phyloP scores from a whole-genome alignment of 345 rosid genomes.

The Tarenaya hassleriana region DNA sequence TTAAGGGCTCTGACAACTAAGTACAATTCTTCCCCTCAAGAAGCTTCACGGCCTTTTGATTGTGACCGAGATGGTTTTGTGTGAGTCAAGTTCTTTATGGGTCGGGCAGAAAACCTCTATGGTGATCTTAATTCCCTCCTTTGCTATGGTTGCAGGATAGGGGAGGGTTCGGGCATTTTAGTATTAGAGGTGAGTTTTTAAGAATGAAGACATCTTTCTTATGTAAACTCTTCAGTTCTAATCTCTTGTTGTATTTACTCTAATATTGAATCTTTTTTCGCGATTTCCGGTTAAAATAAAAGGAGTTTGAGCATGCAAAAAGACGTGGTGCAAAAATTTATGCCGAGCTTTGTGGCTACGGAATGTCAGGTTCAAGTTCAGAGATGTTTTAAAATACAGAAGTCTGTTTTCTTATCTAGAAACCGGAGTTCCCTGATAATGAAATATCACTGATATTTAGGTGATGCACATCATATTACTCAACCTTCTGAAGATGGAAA shows the following conservation, averaged over 20 bases:
- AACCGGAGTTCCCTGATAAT: conserved; percentile 5
- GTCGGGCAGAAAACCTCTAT: conserved; percentile 8
- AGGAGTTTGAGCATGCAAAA: conserved; percentile 97
- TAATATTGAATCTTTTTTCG: conserved; percentile 7
- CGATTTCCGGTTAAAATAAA: conserved; percentile 18
- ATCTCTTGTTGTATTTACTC: not conserved
- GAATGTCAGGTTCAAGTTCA: conserved; percentile 82
- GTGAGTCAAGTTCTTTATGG: conserved; percentile 41
- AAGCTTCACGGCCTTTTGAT: conserved; percentile 97
- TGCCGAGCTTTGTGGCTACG: conserved; percentile 93
- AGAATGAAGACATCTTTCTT: conserved; percentile 2
- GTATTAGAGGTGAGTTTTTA: conserved; percentile 74
- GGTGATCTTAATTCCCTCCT: conserved; percentile 13
- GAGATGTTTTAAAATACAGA: conserved; percentile 7
- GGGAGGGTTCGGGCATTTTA: conserved; percentile 86
- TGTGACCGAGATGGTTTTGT: conserved; percentile 92
- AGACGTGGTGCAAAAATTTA: conserved; percentile 75
- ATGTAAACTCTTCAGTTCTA: not conserved
- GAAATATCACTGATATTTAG: conserved; percentile 32
- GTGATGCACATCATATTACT: conserved; percentile 94
- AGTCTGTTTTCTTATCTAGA: conserved; percentile 7
- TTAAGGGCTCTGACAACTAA: conserved; percentile 81
- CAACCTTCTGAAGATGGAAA: conserved; percentile 87
- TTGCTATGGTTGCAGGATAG: conserved; percentile 57
- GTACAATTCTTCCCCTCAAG: conserved; percentile 66